Evolutionary conservation across 176 grass and related monocot genomes (phyloP).

Genomic region (Chloris gayana): DNA sequence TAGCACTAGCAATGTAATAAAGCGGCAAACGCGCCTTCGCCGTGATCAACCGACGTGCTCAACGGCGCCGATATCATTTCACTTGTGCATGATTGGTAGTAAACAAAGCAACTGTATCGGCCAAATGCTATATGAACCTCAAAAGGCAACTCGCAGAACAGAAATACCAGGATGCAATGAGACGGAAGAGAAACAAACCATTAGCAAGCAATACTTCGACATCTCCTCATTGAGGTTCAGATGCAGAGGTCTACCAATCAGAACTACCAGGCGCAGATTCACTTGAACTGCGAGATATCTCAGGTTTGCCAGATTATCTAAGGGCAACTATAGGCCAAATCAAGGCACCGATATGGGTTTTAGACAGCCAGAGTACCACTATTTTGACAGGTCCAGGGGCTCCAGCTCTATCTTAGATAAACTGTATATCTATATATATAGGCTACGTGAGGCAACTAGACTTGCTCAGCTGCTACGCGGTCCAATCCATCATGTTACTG

Average conservation of each 20-base stretch:
- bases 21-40: too few relatives aligned
- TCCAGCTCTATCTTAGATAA: slow-evolving; percentile 5
- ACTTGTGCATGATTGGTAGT: too few relatives aligned
- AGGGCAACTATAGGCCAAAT: not conserved
- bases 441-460: not conserved
- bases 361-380: slow-evolving; percentile 3
- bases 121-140: too few relatives aligned
- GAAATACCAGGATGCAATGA: too few relatives aligned
- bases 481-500: too few relatives aligned
- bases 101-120: too few relatives aligned
- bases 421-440: not conserved
- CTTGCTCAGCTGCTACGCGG: not conserved
- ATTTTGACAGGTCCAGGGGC: slow-evolving; percentile 22
- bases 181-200: not conserved
- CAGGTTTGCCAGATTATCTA: not conserved
- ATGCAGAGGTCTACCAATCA: not conserved
- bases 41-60: too few relatives aligned
- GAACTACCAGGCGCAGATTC: not conserved
- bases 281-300: not conserved
- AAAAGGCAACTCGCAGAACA: too few relatives aligned
- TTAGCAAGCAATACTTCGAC: not conserved
- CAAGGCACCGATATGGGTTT: not conserved
- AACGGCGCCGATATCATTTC: too few relatives aligned
- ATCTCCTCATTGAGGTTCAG: slow-evolving; percentile 19
- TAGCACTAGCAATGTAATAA: too few relatives aligned